Evolutionary conservation across 192 early-diverging fungal genomes (phyloP).

Genomic region (Coemansia sp.): DNA sequence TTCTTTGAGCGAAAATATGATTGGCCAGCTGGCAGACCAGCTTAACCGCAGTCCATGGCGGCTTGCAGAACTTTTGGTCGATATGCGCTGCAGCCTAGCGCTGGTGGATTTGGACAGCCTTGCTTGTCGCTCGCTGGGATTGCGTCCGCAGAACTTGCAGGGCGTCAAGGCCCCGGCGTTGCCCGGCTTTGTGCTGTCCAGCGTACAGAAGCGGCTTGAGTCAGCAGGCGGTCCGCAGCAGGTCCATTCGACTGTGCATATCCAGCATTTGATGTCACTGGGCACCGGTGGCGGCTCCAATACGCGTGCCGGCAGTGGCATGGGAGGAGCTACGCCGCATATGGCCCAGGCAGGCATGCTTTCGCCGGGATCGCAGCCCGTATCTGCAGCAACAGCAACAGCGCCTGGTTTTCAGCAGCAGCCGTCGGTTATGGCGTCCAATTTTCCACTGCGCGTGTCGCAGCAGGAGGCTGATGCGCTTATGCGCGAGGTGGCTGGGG

Average conservation of each 20-base stretch:
- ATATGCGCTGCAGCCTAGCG: slow-evolving; percentile 48
- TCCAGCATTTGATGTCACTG: not conserved
- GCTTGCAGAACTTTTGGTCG: slow-evolving; percentile 39
- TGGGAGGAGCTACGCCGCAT: not conserved
- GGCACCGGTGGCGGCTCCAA: not conserved
- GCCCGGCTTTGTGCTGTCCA: slow-evolving; percentile 34
- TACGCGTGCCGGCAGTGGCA: not conserved
- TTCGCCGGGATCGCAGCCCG: slow-evolving; percentile 1
- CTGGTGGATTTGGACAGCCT: slow-evolving; percentile 49
- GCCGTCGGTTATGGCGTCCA: slow-evolving; percentile 18
- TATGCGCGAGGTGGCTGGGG: slow-evolving; percentile 35
- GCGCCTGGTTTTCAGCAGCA: slow-evolving; percentile 3
- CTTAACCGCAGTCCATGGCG: slow-evolving; percentile 47
- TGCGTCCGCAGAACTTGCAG: slow-evolving; percentile 34
- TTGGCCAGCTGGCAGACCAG: slow-evolving; percentile 41
- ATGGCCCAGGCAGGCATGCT: not conserved
- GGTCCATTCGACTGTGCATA: not conserved
- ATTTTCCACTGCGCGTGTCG: slow-evolving; percentile 42
- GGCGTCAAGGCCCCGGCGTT: slow-evolving; percentile 2
- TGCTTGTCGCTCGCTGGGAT: slow-evolving; percentile 41
- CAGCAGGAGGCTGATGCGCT: slow-evolving; percentile 48
- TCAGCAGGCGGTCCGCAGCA: not conserved
- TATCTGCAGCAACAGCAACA: not conserved
- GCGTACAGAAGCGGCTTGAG: slow-evolving; percentile 12
- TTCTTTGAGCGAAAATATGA: slow-evolving; percentile 38